Percentiles rank a stretch among this genome's conserved stretches.
Evolutionary conservation across 148 eudicot species (phyloP).

Genomic region (Hydrangea macrophylla): DNA sequence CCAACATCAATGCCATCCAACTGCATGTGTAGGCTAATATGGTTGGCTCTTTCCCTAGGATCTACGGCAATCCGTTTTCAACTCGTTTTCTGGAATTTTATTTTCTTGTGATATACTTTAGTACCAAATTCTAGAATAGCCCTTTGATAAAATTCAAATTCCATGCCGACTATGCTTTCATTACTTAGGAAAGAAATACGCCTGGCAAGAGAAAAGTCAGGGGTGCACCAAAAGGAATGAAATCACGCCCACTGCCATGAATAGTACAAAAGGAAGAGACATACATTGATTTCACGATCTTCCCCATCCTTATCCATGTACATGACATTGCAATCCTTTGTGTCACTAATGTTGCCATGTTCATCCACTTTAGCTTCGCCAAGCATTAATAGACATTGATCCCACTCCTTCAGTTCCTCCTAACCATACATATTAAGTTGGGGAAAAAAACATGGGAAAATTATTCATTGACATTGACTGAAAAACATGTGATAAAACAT

Average conservation of each 20-base stretch:
- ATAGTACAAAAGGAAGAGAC: constrained; percentile 11
- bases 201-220: not conserved
- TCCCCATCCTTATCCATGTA: constrained; percentile 88
- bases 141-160: no score
- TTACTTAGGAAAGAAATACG: not conserved
- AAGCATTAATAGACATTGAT: constrained; percentile 91
- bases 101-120: not conserved
- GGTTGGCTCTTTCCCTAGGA: not conserved
- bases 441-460: not conserved
- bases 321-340: constrained; percentile 63
- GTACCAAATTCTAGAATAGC: not conserved
- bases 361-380: constrained; percentile 95
- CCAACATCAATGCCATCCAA: no score
- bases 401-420: constrained; percentile 99
- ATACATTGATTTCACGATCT: constrained; percentile 93
- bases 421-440: constrained; percentile 19
- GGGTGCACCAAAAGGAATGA: not conserved
- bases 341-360: constrained; percentile 65
- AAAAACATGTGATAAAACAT: not conserved
- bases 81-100: not conserved
- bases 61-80: not conserved
- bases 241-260: not conserved
- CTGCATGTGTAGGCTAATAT: not conserved
- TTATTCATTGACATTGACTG: not conserved
- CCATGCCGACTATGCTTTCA: not conserved